phyloP scores from a whole-genome alignment of 2,329 filamentous ascomycete genomes.

The Fusarium liriodendri region DNA sequence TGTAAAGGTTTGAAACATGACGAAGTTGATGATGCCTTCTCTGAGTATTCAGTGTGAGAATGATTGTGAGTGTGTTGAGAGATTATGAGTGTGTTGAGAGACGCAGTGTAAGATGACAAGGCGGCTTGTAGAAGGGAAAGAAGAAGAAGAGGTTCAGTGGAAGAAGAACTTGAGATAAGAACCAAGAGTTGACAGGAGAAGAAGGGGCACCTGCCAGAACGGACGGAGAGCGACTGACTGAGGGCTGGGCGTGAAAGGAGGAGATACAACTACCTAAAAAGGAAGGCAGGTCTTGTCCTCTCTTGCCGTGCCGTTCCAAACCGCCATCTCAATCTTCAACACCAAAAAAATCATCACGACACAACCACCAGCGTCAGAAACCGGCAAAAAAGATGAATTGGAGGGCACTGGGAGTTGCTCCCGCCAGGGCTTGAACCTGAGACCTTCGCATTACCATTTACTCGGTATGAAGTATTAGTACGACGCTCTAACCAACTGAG shows the following conservation, averaged over 20 bases:
- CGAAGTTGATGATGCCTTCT: constrained; percentile 1
- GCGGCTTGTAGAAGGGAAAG: neutral
- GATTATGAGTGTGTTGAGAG: neutral
- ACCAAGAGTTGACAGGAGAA: neutral
- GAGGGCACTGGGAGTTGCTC: constrained; percentile 42
- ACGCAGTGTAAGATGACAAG: neutral
- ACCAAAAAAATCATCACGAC: neutral
- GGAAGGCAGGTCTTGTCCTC: neutral
- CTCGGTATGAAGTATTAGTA: constrained; percentile 44
- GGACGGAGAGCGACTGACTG: neutral
- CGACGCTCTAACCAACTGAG: constrained; percentile 48
- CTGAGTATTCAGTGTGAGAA: neutral
- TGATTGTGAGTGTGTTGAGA: neutral
- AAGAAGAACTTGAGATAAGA: neutral
- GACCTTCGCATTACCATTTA: constrained; percentile 45
- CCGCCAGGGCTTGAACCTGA: constrained; percentile 48
- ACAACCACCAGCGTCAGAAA: neutral
- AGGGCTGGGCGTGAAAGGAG: neutral
- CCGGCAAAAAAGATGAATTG: constrained; percentile 15
- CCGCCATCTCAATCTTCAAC: neutral
- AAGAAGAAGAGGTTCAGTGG: neutral
- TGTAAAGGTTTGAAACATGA: constrained; percentile 33
- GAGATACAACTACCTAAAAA: neutral
- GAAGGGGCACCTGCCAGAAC: neutral
- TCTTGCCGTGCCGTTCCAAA: neutral